Conservation (phyloP, 148 eudicot genomes). For the Diospyros lotus region DNA sequence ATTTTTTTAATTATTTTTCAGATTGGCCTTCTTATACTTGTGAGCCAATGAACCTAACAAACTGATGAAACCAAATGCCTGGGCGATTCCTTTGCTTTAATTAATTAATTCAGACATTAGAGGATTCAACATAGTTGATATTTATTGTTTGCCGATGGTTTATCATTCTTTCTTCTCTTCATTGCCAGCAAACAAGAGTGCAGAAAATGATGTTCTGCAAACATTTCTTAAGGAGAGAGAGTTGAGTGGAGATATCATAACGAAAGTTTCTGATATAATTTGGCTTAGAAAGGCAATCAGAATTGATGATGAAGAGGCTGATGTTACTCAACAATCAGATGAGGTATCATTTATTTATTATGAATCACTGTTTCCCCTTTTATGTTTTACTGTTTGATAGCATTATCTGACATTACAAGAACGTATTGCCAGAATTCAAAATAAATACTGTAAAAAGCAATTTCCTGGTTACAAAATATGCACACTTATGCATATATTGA, state of each 20-base stretch:
- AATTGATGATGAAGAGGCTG: conserved; percentile 16
- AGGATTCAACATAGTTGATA: neutral
- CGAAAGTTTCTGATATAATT: conserved; percentile 26
- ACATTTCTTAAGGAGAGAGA: conserved; percentile 24
- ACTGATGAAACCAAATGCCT: neutral
- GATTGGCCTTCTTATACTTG: neutral
- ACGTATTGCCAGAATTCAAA: neutral
- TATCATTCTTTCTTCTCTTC: neutral
- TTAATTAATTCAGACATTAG: neutral
- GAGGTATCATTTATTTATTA: conserved; percentile 11
- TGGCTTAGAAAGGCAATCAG: conserved; percentile 15
- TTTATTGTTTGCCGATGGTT: neutral
- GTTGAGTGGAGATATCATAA: conserved; percentile 21
- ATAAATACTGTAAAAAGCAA: neutral
- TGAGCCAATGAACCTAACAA: neutral
- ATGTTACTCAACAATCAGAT: conserved; percentile 10
- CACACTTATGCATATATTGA: neutral
- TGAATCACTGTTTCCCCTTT: conserved; percentile 2
- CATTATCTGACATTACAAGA: neutral
- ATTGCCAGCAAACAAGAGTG: conserved; percentile 17
- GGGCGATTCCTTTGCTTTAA: neutral
- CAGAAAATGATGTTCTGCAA: conserved; percentile 19
- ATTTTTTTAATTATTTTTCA: neutral
- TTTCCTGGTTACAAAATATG: neutral
- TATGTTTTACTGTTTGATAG: neutral